Evolutionary conservation across 768 basidiomycete species (phyloP), one percentile per base, ranked within the genome.

Genomic region (Saitozyma sp.): DNA sequence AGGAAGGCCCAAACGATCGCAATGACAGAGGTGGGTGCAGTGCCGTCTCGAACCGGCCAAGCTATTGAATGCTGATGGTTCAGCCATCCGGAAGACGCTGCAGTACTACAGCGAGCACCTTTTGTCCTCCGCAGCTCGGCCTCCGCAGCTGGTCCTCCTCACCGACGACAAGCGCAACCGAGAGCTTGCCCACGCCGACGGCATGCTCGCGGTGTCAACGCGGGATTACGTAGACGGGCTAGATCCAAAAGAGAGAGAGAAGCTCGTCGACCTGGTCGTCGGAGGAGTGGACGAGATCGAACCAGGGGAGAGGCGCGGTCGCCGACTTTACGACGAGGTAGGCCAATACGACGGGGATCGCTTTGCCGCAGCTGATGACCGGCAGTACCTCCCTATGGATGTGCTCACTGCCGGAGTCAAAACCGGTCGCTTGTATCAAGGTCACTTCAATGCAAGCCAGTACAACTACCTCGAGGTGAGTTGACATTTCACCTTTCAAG

Each of bases 381-480:
- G 5, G 43, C 38, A 98, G 92, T 94, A 98, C 76, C 82, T 96
- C 14, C 83, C 92, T 0, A 83, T 84, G 9, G 83, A 87, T 0
- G 86, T 85, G 0, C 79, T 97, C 9, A 73, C 86, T 45, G 90
- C 92, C 9, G 94, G 92, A 1, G 83, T 97, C 60, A 94, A 93
- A 77, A 85, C 86, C 4, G 91, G 91, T 2, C 82, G 88, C 48
- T 84, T 94, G 4, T 86, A 92, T 72, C 92, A 97, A 81, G 96
- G 96, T 0, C 88, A 94, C 75, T 99, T 95, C 81, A 92, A 90
- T 73, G 91, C 93, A 2, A 96, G 91, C 69, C 88, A 88, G 67
- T 99, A 93, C 80, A 98, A 99, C 77, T 98, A 94, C 70, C 83
- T 97, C 13, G 95, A 97, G 84, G 91, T 88, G 50, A 56, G 83